Conservation (phyloP, 768 basidiomycete genomes). For the Dentipellis sp. region DNA sequence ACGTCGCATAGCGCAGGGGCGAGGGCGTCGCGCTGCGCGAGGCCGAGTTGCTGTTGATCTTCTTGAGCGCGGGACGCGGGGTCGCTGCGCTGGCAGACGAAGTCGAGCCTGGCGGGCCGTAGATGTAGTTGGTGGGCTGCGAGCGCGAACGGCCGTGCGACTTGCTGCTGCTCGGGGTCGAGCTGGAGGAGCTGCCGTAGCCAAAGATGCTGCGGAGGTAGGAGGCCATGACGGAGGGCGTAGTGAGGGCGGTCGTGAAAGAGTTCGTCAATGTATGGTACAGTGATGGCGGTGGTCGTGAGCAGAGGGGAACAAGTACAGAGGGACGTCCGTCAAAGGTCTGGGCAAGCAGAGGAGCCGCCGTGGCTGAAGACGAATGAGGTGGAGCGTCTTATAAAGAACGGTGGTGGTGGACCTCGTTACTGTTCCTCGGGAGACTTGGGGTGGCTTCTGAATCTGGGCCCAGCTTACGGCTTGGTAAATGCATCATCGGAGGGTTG, state of each 20-base stretch:
- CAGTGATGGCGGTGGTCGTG: background rate
- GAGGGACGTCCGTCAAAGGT: background rate
- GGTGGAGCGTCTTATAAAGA: constrained; percentile 7
- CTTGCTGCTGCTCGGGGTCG: constrained; percentile 25
- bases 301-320: background rate
- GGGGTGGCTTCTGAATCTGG: background rate
- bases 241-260: background rate
- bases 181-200: constrained; percentile 15
- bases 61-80: constrained; percentile 6
- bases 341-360: background rate
- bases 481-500: constrained; percentile 8
- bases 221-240: constrained; percentile 32
- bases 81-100: constrained; percentile 1
- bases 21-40: constrained; percentile 13
- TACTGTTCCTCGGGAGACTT: constrained; percentile 1
- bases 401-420: background rate
- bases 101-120: constrained; percentile 13
- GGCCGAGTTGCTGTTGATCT: constrained; percentile 7
- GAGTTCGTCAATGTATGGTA: background rate
- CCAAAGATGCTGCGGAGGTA: constrained; percentile 42
- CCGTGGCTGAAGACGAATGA: constrained; percentile 1
- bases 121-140: constrained; percentile 20
- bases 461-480: constrained; percentile 4
- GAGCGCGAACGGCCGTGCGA: constrained; percentile 36
- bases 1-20: constrained; percentile 12